Base-by-base conservation (phyloP, 345 rosid genomes). In the Brassica carinata region DNA sequence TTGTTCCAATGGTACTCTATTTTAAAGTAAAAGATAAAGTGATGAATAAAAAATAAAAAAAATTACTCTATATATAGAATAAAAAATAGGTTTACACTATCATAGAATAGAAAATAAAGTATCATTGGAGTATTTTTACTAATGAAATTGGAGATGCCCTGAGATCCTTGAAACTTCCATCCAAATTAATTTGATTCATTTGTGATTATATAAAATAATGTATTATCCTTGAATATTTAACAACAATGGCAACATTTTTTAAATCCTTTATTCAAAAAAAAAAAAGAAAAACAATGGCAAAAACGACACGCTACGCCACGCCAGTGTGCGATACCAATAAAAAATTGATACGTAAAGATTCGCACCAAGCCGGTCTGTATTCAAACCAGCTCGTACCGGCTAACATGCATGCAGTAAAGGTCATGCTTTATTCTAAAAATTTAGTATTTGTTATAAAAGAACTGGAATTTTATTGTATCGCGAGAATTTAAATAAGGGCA, bases 341-440 rank as follows among this genome's bases (percentile, higher is more conserved):
- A 36, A 53, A 2, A 57, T 2, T 2, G 5, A 67, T 0, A 7
- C 34, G 4, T 11, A 0, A 3, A 23, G 58, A 27, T 57, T 55
- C 51, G 29, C 64, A 63, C 64, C 36, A n/a, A 71, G 15, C 64
- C 58, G 71, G 66, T n/a, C 53, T 19, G 11, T 29, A 62, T n/a
- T 58, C 15, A 19, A 74, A 64, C 78, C 78, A 17, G 63, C 10
- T 17, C 33, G 8, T 18, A 31, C 64, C 53, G 30, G 48, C 0
- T 7, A 26, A 4, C 3, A 9, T 15, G 8, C 27, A 40, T 13
- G 36, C 9, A 29, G 76, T 23, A 19, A 14, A 48, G 15, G 48
- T 40, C 2, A 40, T 40, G 48, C 4, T 40, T 40, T 40, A 40
- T 40, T 40, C 48, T 9, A 40, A 40, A 40, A 40, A 9, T 9